phyloP scores from a whole-genome alignment of 2,329 filamentous ascomycete species.

The Fusarium agapanthi region DNA sequence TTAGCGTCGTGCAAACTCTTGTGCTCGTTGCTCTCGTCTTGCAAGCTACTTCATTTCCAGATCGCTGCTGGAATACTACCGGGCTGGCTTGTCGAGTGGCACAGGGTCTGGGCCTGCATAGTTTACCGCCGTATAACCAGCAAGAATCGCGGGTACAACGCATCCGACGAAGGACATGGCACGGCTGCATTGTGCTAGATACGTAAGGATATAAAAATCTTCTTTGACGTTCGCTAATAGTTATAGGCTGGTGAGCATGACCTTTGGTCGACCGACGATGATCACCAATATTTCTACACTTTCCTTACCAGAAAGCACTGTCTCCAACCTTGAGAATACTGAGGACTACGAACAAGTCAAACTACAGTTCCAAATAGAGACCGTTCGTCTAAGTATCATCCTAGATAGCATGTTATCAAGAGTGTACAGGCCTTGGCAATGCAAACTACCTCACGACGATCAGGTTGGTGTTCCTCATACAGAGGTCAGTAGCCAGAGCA shows the following conservation, averaged over 20 bases:
- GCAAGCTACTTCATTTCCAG: background rate
- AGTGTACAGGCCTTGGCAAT: background rate
- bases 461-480: background rate
- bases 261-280: background rate
- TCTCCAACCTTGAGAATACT: rapidly evolving
- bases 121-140: background rate
- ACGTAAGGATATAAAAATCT: background rate
- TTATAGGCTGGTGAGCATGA: background rate
- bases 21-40: background rate
- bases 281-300: background rate
- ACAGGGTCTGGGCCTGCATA: background rate
- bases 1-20: background rate
- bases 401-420: background rate
- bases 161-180: background rate
- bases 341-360: rapidly evolving
- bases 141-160: background rate
- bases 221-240: background rate
- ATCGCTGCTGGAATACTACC: background rate
- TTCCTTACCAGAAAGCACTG: background rate
- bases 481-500: background rate
- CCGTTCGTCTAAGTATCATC: background rate
- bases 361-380: background rate
- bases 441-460: background rate
- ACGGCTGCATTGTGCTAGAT: background rate
- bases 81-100: background rate